These are phyloP conservation scores for Teratosphaeria epicoccoides DNA, from an alignment of 2,329 filamentous ascomycete genomes.

Conservation along the genomic window DNA sequence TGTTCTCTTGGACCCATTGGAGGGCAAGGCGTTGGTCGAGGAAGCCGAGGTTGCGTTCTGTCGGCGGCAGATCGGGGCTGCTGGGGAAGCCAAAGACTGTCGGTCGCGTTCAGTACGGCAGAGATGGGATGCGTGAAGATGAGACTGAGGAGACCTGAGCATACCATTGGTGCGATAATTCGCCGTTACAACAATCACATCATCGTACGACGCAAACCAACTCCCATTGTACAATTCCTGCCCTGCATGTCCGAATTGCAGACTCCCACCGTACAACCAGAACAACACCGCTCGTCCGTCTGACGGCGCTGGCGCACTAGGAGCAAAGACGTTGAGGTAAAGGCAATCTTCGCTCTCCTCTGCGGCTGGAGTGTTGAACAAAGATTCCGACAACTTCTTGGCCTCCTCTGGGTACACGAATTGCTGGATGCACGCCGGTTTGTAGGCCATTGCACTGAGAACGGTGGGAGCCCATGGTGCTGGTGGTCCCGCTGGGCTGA, in stretches of 20 bases:
- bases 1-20: conserved; percentile 30
- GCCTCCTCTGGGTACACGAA: conserved; percentile 20
- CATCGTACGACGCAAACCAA: conserved; percentile 24
- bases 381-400: conserved; percentile 20
- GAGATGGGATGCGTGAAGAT: not conserved
- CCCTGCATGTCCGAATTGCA: conserved; percentile 24
- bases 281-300: conserved; percentile 24
- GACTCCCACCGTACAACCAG: conserved; percentile 26
- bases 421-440: conserved; percentile 26
- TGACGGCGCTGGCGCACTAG: conserved; percentile 17
- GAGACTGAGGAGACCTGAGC: not conserved
- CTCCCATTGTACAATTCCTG: conserved; percentile 24
- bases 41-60: conserved; percentile 27
- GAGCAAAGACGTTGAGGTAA: conserved; percentile 27
- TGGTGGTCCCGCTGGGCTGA: conserved; percentile 11
- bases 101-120: not conserved
- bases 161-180: conserved; percentile 27
- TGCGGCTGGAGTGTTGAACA: conserved; percentile 25
- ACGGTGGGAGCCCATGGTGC: conserved; percentile 12
- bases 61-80: conserved; percentile 26
- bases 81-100: conserved; percentile 33
- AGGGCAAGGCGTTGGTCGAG: conserved; percentile 28
- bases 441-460: conserved; percentile 22
- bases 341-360: conserved; percentile 26
- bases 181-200: conserved; percentile 26